Conservation (phyloP, 2,329 filamentous ascomycete species). For the Chrysoporthe austroafricana region DNA sequence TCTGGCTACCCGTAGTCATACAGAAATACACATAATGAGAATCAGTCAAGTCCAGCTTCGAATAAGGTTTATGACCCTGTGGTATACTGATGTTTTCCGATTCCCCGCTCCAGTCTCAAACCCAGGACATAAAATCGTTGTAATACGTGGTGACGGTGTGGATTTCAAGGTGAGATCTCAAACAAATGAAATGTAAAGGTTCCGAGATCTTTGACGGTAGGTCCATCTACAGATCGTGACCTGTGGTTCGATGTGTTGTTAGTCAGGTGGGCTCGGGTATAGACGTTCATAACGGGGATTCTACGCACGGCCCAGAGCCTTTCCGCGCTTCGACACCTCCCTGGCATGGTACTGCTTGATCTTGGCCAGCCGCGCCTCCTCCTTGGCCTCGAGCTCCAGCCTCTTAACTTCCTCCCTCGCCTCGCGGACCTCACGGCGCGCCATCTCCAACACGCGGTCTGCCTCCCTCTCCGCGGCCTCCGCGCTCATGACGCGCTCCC, state of each 20-base stretch:
- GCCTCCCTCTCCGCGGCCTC: conserved; percentile 68
- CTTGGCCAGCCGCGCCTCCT: conserved; percentile 67
- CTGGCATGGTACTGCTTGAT: conserved; percentile 70
- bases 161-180: not conserved
- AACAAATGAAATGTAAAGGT: not conserved
- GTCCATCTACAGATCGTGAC: not conserved
- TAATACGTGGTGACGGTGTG: not conserved
- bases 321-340: conserved; percentile 69
- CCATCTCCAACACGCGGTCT: conserved; percentile 63
- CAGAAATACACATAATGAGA: not conserved
- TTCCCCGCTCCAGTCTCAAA: not conserved
- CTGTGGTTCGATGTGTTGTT: not conserved
- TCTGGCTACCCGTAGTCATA: not conserved
- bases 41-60: not conserved
- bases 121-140: not conserved
- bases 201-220: not conserved
- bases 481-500: conserved; percentile 64
- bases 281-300: too few species aligned
- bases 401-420: conserved; percentile 66
- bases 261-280: not conserved
- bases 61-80: not conserved
- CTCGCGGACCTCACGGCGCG: conserved; percentile 59
- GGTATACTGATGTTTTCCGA: not conserved
- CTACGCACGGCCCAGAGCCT: conserved; percentile 68
- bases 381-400: conserved; percentile 67